Evolutionary conservation across 78 protist genomes (phyloP).

Genomic region (Emiliania huxleyi): DNA sequence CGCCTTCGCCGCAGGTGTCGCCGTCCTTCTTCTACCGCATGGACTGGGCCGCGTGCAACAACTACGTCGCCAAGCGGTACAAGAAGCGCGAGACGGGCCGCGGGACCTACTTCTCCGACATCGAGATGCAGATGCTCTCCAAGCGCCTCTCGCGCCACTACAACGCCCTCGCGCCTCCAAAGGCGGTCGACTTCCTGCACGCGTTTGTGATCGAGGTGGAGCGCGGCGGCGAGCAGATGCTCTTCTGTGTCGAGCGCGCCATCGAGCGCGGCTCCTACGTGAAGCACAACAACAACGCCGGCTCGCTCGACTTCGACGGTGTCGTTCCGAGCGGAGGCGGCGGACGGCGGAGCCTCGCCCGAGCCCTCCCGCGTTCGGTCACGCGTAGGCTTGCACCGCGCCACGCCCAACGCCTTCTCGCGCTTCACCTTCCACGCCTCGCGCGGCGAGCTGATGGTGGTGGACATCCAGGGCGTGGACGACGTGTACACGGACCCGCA

Average conservation of each 20-base stretch:
- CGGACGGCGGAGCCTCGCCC: no score
- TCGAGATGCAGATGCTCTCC: neutral
- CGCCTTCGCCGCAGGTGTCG: neutral
- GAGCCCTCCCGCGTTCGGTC: no score
- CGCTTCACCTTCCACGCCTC: slow-evolving; percentile 81
- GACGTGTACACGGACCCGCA: slow-evolving; percentile 89
- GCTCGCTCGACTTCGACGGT: neutral
- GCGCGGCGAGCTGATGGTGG: slow-evolving; percentile 59
- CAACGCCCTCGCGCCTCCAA: neutral
- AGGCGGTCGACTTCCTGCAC: neutral
- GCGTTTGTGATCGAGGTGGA: slow-evolving; percentile 4
- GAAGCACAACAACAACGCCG: slow-evolving; percentile 23
- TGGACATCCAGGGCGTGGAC: slow-evolving; percentile 88
- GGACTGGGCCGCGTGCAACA: neutral
- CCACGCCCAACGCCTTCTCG: slow-evolving; percentile 86
- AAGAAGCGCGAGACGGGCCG: neutral
- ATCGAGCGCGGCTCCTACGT: neutral
- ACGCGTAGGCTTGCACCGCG: neutral
- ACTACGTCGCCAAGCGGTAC: slow-evolving; percentile 31
- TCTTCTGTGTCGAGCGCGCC: neutral
- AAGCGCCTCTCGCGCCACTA: neutral
- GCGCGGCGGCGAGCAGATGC: neutral
- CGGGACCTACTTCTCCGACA: neutral
- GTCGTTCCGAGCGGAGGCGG: no score
- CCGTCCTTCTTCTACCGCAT: neutral